These are phyloP conservation scores for Zymoseptoria brevis DNA, from an alignment of 2,329 filamentous ascomycete genomes.

Conservation along the genomic window DNA sequence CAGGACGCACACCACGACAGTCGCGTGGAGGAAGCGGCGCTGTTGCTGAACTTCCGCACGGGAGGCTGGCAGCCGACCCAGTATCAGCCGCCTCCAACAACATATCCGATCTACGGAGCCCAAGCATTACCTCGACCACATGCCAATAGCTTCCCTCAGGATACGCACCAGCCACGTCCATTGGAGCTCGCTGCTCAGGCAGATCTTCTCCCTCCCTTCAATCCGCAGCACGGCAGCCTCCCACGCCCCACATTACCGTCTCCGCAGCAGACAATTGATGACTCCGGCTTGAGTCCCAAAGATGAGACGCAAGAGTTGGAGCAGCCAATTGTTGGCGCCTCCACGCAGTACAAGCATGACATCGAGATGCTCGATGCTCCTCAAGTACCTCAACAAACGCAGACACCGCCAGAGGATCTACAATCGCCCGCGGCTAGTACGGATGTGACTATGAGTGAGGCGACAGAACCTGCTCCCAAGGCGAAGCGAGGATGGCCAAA, in stretches of 20 bases:
- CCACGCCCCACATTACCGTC: slow-evolving; percentile 16
- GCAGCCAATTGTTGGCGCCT: not conserved
- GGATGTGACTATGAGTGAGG: slow-evolving; percentile 18
- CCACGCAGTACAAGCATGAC: slow-evolving; percentile 1
- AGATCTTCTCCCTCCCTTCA: slow-evolving; percentile 23
- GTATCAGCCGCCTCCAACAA: slow-evolving; percentile 4
- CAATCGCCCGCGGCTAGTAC: slow-evolving; percentile 17
- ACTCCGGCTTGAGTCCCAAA: slow-evolving; percentile 7
- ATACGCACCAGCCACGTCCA: slow-evolving; percentile 16
- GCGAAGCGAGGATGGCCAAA: slow-evolving; percentile 37
- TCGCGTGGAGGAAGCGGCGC: slow-evolving; percentile 38
- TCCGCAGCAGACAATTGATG: slow-evolving; percentile 17
- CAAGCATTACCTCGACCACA: slow-evolving; percentile 18
- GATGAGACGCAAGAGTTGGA: slow-evolving; percentile 1
- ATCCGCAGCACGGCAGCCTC: slow-evolving; percentile 12
- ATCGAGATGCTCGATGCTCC: slow-evolving; percentile 11
- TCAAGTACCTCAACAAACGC: slow-evolving; percentile 33
- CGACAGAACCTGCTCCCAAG: slow-evolving; percentile 16
- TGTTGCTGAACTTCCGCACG: slow-evolving; percentile 38
- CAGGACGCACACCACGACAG: slow-evolving; percentile 23
- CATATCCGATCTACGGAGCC: slow-evolving; percentile 6
- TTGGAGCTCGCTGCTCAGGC: slow-evolving; percentile 12
- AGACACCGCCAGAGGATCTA: slow-evolving; percentile 35
- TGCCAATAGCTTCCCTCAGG: slow-evolving; percentile 28
- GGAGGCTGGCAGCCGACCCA: slow-evolving; percentile 21